phyloP scores from a whole-genome alignment of 768 basidiomycete genomes.

The Kwoniella europaea region DNA sequence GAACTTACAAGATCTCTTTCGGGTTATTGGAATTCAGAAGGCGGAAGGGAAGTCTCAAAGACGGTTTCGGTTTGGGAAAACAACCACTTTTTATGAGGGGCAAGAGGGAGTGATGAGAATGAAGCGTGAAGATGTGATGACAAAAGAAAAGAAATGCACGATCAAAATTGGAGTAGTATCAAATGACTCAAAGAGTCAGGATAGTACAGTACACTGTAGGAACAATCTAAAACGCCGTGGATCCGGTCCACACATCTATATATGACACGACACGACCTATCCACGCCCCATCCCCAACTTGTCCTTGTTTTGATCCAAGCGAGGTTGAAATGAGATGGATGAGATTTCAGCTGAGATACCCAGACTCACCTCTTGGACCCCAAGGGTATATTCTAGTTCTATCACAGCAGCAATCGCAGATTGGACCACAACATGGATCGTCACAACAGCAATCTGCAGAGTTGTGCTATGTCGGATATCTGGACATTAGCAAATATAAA shows the following conservation, averaged over 20 bases:
- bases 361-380: conserved; percentile 17
- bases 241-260: not conserved
- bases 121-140: not conserved
- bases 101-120: too few species aligned
- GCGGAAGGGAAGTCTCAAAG: not conserved
- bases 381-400: conserved; percentile 12
- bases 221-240: conserved; percentile 11
- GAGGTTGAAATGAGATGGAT: too few species aligned
- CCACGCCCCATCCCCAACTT: not conserved
- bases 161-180: not conserved
- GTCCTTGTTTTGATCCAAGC: too few species aligned
- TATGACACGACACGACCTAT: conserved; percentile 5
- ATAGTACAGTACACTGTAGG: not conserved
- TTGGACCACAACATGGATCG: conserved; percentile 21
- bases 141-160: not conserved
- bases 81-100: too few species aligned
- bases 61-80: too few species aligned
- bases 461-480: conserved; percentile 6
- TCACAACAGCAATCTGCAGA: conserved; percentile 25
- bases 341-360: not conserved
- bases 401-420: conserved; percentile 26
- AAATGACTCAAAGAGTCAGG: not conserved
- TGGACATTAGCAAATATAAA: too few species aligned
- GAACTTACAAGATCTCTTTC: not conserved
- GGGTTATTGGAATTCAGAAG: not conserved